Base-by-base conservation (phyloP, 306 rosid species). In the Quercus suber region DNA sequence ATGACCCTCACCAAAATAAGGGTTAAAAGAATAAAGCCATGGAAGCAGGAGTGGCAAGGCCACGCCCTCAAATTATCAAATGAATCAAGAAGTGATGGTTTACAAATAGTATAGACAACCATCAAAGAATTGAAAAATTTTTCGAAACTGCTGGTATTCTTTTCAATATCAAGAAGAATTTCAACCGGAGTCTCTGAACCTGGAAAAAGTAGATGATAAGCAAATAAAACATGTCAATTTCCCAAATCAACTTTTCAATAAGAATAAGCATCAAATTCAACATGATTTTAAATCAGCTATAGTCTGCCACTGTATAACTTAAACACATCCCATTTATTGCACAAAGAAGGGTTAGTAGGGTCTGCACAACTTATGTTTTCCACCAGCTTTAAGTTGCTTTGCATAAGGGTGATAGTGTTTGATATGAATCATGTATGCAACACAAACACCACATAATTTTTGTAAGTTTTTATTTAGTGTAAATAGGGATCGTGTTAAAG, bases 11-110 rank as follows among this genome's bases (percentile, higher is more conserved):
- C 70, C n/a, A 12, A 53, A 61, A 78, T 7, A 53, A 71, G 87
- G 91, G 70, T 63, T 74, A 79, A 86, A 86, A 88, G 84, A 89
- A 88, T 87, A 81, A 78, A 79, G 76, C 61, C 78, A 83, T 75
- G 78, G 78, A 78, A 73, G 74, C 30, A 56, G 65, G 45, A 76
- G 23, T 71, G 15, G 55, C 64, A 55, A 49, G 63, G 58, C 53
- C 25, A 41, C 69, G 79, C 73, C 81, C 77, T 82, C 60, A 71
- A 9, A 35, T 30, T 57, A 71, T 30, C 71, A 80, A 79, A 53
- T 63, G 52, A 72, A 77, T 78, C 72, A 15, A 31, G 31, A 76
- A 59, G 72, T n/a, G 11, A 63, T 9, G 27, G 27, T 64, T 21
- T 77, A 80, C 59, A 74, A 77, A 82, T 75, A 77, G 5, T 71